Evolutionary conservation across 345 rosid species (phyloP).

Genomic region (Salix dunnii): DNA sequence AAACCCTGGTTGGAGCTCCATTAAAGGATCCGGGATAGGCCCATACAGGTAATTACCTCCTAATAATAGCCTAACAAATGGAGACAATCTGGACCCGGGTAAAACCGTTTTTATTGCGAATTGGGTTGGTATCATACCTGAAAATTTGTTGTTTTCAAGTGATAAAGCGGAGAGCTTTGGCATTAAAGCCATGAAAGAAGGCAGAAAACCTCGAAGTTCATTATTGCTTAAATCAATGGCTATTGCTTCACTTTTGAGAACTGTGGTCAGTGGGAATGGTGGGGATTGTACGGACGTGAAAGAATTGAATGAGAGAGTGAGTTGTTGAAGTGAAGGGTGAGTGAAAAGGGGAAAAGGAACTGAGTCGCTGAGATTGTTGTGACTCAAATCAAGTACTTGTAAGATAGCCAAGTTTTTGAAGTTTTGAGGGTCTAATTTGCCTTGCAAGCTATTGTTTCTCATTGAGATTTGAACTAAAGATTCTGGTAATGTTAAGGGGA

Average conservation of each 20-base stretch:
- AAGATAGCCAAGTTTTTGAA: slow-evolving; percentile 31
- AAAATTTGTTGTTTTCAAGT: slow-evolving; percentile 35
- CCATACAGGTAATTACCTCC: slow-evolving; percentile 87
- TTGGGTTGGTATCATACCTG: slow-evolving; percentile 43
- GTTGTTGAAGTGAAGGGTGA: slow-evolving; percentile 74
- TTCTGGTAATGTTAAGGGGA: slow-evolving; percentile 50
- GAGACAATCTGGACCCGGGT: slow-evolving; percentile 45
- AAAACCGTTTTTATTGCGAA: slow-evolving; percentile 35
- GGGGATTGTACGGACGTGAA: slow-evolving; percentile 61
- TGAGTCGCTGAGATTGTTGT: slow-evolving; percentile 54
- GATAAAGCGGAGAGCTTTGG: slow-evolving; percentile 44
- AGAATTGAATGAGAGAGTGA: slow-evolving; percentile 63
- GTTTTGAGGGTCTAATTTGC: slow-evolving; percentile 43
- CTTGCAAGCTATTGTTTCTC: slow-evolving; percentile 61
- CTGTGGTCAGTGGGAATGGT: background rate
- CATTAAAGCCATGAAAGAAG: slow-evolving; percentile 34
- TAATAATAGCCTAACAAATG: slow-evolving; percentile 63
- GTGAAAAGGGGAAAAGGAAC: slow-evolving; percentile 52
- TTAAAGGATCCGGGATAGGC: slow-evolving; percentile 56
- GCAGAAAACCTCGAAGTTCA: slow-evolving; percentile 31
- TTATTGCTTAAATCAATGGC: slow-evolving; percentile 43
- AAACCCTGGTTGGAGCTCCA: slow-evolving; percentile 56
- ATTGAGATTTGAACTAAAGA: slow-evolving; percentile 62
- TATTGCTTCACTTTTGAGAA: slow-evolving; percentile 47
- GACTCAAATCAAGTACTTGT: slow-evolving; percentile 68